Evolutionary conservation across 2,329 filamentous ascomycete species (phyloP).

Genomic region (Herpotrichia juniperi): DNA sequence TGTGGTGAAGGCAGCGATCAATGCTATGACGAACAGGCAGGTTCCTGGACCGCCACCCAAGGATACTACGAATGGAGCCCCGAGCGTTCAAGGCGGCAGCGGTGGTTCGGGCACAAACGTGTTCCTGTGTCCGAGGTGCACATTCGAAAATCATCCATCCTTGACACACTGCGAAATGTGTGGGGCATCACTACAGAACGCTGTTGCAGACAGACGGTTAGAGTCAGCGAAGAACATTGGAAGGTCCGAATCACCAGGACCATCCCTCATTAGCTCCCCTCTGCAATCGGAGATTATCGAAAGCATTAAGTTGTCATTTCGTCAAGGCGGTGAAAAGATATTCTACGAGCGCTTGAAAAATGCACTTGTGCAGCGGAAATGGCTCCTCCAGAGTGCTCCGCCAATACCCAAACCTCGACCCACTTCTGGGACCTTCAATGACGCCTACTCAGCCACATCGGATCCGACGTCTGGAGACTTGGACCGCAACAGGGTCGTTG

Average conservation of each 20-base stretch:
- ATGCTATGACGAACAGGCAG: constrained; percentile 68
- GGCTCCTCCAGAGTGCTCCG: constrained; percentile 88
- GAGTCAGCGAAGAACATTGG: constrained; percentile 43
- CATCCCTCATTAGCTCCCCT: constrained; percentile 57
- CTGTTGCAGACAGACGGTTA: constrained; percentile 53
- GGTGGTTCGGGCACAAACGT: constrained; percentile 15
- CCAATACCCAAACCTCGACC: constrained; percentile 73
- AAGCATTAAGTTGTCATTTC: constrained; percentile 89
- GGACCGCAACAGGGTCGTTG: constrained; percentile 67
- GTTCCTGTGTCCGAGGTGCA: constrained; percentile 78
- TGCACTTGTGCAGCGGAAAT: constrained; percentile 90
- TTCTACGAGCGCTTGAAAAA: constrained; percentile 89
- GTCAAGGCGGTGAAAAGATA: constrained; percentile 84
- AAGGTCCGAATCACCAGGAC: constrained; percentile 79
- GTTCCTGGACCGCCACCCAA: constrained; percentile 31
- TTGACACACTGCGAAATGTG: constrained; percentile 89
- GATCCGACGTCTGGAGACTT: constrained; percentile 24
- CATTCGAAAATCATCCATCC: constrained; percentile 91
- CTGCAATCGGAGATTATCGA: constrained; percentile 69
- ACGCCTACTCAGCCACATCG: constrained; percentile 28
- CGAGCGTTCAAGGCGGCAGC: constrained; percentile 3
- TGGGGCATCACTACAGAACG: constrained; percentile 74
- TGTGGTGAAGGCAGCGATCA: constrained; percentile 85
- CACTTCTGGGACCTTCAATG: constrained; percentile 39
- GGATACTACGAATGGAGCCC: constrained; percentile 46